Base-by-base conservation (phyloP, 2,329 filamentous ascomycete species). In the Fusarium sp. region DNA sequence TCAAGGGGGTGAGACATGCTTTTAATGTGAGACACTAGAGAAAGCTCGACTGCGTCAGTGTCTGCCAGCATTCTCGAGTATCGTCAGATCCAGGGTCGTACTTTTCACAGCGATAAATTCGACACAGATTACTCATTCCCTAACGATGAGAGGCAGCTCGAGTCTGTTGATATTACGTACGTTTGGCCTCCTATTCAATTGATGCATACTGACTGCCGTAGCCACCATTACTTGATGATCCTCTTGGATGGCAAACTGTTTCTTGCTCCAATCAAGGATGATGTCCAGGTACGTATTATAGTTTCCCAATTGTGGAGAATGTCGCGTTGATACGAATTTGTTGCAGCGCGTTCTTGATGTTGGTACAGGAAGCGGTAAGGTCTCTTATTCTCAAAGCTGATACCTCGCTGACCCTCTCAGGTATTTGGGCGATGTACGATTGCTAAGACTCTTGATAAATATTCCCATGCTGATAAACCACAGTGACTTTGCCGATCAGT, bases 401-500 rank as follows among this genome's bases (percentile, higher is more conserved):
- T n/a, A 6, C 20, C 8, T 18, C 4, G 5, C 61, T 56, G 7
- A 63, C 22, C 1, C 11, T 13, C 14, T 38, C 1, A 72, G 70
- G 70, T 18, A 72, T 72, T 3, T 72, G 70, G 70, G 60, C 70
- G 1, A 72, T 72, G 69, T 72, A 34, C 6, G 20, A 29, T n/a
- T 20, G 10, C 27, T 3, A 31, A 27, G 6, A 2, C 16, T n/a
- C 16, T n/a, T 29, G 11, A 13, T 2, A 3, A 13, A 52, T 52
- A 31, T 18, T 5, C 14, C 8, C 7, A 3, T 47, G 16, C 47
- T 52, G 16, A 52, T n/a, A 52, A 20, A 8, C 5, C 24, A 29
- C 40, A 76, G 74, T 10, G 74, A 76, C 24, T 76, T 76, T 20
- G 74, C 69, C 14, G 74, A 76, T 18, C 67, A 73, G 24, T 66